Evolutionary conservation across 495 filamentous ascomycete genomes (phyloP).

Genomic region (Hapsidospora chrysogenum): DNA sequence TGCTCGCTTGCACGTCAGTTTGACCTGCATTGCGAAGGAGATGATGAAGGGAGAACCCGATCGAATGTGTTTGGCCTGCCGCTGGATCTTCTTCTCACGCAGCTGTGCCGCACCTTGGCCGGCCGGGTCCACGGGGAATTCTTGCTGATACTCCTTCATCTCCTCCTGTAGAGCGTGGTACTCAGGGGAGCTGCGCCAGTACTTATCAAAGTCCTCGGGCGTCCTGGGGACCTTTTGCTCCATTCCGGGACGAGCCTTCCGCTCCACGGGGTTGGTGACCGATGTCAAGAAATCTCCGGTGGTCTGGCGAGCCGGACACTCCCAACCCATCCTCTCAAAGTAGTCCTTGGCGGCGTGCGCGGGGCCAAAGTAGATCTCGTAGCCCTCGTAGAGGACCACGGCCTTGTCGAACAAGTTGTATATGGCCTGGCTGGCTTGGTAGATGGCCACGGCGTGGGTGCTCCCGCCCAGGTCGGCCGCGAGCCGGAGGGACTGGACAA

Average conservation of each 20-base stretch:
- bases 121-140: constrained; percentile 31
- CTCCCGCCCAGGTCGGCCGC: constrained; percentile 33
- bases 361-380: constrained; percentile 49
- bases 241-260: constrained; percentile 44
- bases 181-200: constrained; percentile 24
- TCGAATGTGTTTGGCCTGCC: constrained; percentile 21
- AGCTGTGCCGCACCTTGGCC: constrained; percentile 4
- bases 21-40: constrained; percentile 38
- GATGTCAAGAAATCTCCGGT: constrained; percentile 66
- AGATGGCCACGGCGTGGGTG: constrained; percentile 48
- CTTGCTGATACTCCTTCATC: constrained; percentile 39
- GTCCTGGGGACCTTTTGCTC: constrained; percentile 45
- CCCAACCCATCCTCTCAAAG: constrained; percentile 43
- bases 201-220: constrained; percentile 43
- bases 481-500: constrained; percentile 26
- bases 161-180: constrained; percentile 39
- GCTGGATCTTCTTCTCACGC: constrained; percentile 11
- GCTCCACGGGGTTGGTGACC: constrained; percentile 57
- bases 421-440: constrained; percentile 55
- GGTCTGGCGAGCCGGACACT: constrained; percentile 49
- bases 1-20: constrained; percentile 30
- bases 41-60: constrained; percentile 39
- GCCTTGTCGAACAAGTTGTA: constrained; percentile 51
- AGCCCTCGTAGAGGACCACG: constrained; percentile 43
- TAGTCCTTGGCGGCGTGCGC: constrained; percentile 35